Evolutionary conservation across 2,329 filamentous ascomycete genomes (phyloP).

Genomic region (Monosporascus cannonballus): DNA sequence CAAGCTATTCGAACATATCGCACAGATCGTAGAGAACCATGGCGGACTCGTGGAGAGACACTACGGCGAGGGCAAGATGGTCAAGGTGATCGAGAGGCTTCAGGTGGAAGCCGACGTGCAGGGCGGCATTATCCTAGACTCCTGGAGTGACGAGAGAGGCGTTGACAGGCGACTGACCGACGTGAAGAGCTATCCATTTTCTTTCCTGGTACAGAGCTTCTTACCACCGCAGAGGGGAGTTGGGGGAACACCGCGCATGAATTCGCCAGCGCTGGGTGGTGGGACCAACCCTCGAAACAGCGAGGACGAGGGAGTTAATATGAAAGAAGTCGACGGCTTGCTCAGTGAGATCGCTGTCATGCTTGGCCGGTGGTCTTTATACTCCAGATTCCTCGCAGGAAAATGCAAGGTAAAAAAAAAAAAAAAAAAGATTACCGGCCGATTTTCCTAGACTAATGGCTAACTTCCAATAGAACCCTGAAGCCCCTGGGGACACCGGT

Average conservation of each 20-base stretch:
- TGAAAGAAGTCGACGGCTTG: conserved; percentile 89
- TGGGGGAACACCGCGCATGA: conserved; percentile 59
- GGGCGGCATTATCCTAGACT: conserved; percentile 90
- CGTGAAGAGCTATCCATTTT: conserved; percentile 96
- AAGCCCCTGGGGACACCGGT: conserved; percentile 44
- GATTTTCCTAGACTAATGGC: conserved; percentile 14
- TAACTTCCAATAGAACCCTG: conserved; percentile 41
- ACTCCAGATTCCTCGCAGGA: conserved; percentile 78
- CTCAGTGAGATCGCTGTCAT: conserved; percentile 86
- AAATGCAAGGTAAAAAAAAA: conserved; percentile 78
- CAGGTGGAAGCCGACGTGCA: conserved; percentile 95
- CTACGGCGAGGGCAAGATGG: conserved; percentile 90
- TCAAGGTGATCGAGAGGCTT: conserved; percentile 83
- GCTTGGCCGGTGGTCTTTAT: conserved; percentile 89
- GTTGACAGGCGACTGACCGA: conserved; percentile 86
- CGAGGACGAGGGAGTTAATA: conserved; percentile 90
- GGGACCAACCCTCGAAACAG: conserved; percentile 51
- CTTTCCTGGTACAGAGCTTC: conserved; percentile 93
- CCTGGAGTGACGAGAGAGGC: conserved; percentile 84
- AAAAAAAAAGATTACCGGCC: conserved; percentile 28
- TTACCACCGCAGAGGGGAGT: conserved; percentile 62
- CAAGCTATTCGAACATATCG: conserved; percentile 94
- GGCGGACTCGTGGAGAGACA: conserved; percentile 87
- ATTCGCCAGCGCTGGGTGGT: conserved; percentile 64
- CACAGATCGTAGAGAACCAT: conserved; percentile 90